Base-by-base conservation (phyloP, 306 rosid species). In the Cucurbita maxima region DNA sequence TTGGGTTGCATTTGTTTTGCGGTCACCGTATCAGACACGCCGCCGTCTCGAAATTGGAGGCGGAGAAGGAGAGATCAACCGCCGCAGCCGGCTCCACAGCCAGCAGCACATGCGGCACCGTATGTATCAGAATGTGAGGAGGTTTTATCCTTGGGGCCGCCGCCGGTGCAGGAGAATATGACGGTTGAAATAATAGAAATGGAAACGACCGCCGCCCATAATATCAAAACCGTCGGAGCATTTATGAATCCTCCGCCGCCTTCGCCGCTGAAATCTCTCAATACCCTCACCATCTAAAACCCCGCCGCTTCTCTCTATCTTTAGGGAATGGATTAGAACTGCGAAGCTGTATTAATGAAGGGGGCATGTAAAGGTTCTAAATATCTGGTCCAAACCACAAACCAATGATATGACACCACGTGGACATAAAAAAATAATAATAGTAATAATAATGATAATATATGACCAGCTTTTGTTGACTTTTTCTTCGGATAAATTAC, bases 151-250 rank as follows among this genome's bases (percentile, higher is more conserved):
- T 82, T 85, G 66, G 96, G 37, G 4, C 79, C 77, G 51, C 90
- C 88, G 63, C 87, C 96, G 59, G 95, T 83, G 73, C 96, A 89
- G 71, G 82, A 77, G 81, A 92, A 84, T 50, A 92, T 74, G 58
- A 81, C 52, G 4, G 85, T 84, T 2, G 87, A 70, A 63, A 92
- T 56, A 43, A 92, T 71, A 18, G 77, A 78, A 0, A 86, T 58
- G 6, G 74, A 82, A 14, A 84, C 52, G 34, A 88, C 58, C 43
- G 79, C 82, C 63, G 77, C 84, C 77, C 83, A 87, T 19, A 92
- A 50, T 64, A 83, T 52, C 48, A 79, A 58, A 78, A 81, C 72
- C 18, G 75, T 18, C 20, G 58, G 2, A 14, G 14, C 18, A 16
- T 69, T 79, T 3, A 66, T 73, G 10, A 83, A 71, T 55, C 84